Conservation (phyloP, 768 basidiomycete genomes). For the Tylopilus intermedius region DNA sequence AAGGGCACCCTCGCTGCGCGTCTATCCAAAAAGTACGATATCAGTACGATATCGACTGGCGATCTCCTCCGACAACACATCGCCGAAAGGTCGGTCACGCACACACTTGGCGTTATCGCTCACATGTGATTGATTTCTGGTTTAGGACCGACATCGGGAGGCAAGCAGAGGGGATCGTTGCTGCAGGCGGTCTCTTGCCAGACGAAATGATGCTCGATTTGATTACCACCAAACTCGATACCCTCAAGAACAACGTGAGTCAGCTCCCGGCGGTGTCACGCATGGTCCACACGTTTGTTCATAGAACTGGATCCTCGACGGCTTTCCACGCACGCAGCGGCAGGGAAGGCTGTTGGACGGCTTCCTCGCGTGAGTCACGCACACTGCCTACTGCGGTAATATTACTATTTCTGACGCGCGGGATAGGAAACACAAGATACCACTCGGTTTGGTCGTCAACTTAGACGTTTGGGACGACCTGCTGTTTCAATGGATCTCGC, state of each 20-base stretch:
- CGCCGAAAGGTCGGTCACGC: slow-evolving; percentile 43
- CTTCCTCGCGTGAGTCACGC: slow-evolving; percentile 54
- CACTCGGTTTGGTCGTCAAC: slow-evolving; percentile 76
- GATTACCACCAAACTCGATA: slow-evolving; percentile 64
- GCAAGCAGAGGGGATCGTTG: slow-evolving; percentile 73
- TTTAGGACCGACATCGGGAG: slow-evolving; percentile 65
- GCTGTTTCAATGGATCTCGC: slow-evolving; percentile 75
- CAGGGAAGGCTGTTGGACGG: slow-evolving; percentile 74
- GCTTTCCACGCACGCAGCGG: slow-evolving; percentile 81
- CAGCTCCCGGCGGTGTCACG: not conserved
- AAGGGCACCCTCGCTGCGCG: slow-evolving; percentile 78
- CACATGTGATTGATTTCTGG: not conserved
- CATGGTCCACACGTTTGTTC: slow-evolving; percentile 7
- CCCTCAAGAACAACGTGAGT: slow-evolving; percentile 55
- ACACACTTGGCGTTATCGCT: no score
- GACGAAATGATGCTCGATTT: slow-evolving; percentile 77
- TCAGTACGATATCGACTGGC: slow-evolving; percentile 73
- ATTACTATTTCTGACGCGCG: not conserved
- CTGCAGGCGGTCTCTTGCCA: slow-evolving; percentile 67
- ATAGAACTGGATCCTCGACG: slow-evolving; percentile 87
- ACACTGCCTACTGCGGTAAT: not conserved
- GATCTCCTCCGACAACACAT: slow-evolving; percentile 84
- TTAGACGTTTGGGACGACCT: slow-evolving; percentile 79
- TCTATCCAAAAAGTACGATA: slow-evolving; percentile 69
- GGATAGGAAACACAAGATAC: slow-evolving; percentile 52